phyloP scores from a whole-genome alignment of 106 monocot genomes.

The Dioscorea alata region DNA sequence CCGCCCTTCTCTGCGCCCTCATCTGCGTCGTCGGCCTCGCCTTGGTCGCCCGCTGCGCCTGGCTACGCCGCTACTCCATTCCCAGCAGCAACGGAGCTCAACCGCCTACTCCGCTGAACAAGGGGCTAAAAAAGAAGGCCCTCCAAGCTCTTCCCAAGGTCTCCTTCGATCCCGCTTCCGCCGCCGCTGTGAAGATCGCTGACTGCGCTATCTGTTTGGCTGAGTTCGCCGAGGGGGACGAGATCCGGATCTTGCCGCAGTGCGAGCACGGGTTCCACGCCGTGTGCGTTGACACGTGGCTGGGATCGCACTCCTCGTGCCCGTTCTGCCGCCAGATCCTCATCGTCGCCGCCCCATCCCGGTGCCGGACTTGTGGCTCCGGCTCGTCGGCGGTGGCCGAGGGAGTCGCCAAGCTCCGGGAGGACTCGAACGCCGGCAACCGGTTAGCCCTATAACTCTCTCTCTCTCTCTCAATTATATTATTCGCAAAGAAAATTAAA shows the following conservation, averaged over 20 bases:
- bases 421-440: background rate
- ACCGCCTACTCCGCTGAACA: background rate
- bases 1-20: constrained; percentile 7
- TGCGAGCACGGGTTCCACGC: constrained; percentile 2
- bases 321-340: background rate
- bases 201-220: constrained; percentile 4
- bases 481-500: background rate
- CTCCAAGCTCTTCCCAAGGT: constrained; percentile 13
- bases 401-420: background rate
- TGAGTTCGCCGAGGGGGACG: constrained; percentile 4
- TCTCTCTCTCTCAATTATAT: background rate
- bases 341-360: background rate
- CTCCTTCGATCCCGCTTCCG: background rate
- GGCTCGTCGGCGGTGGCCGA: background rate
- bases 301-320: background rate
- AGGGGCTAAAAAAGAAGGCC: constrained; percentile 18
- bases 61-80: background rate
- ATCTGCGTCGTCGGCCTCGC: constrained; percentile 15
- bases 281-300: constrained; percentile 2
- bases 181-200: no score
- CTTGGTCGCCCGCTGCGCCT: constrained; percentile 3
- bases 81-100: background rate
- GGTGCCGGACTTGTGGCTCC: constrained; percentile 6
- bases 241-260: background rate
- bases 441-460: background rate